Base-by-base conservation (phyloP, 371 early-diverging fungal species). In the Parasitella parasitica region DNA sequence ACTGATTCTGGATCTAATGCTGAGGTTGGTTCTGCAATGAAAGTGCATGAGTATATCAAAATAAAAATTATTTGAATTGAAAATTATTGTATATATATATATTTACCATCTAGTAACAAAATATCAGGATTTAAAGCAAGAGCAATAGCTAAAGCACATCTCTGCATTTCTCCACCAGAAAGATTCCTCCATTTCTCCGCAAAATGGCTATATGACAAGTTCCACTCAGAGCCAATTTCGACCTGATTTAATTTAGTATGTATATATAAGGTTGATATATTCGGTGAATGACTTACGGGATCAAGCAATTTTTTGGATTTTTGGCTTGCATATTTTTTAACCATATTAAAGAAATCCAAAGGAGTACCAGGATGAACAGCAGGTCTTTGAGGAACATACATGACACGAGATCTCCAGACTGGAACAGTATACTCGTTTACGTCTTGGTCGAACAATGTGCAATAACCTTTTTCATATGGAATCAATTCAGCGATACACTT, bases 141-240 rank as follows among this genome's bases (percentile, higher is more conserved):
- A 9, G 91, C 94, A 51, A 94, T 88, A 0, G 94, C 94, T 39
- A 96, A 68, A 0, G 89, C 78, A 54, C 87, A 83, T 20, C 96
- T 82, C 64, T 96, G 96, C 71, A 86, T 86, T 73, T 96, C 95
- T 38, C 96, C 96, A 30, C 96, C 96, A 13, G 93, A 93, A 11
- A 96, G 75, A 20, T 83, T 86, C 36, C 80, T 81, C 91, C 91
- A 94, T 28, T 82, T 81, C 63, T 89, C 87, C 22, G 79, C 71
- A 87, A 95, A 96, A 43, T 87, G 76, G 11, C 86, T 85, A 18
- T 81, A 80, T 4, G 78, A 73, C 5, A 93, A 58, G 18, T 84
- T 85, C 92, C 91, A 94, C 37, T 88, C 76, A 54, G 69, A 66
- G 0, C 82, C 85, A 54, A 86, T 84, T 49, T 82, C 77, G 9